These are phyloP conservation scores for Sphaerostilbella broomeana DNA, from an alignment of 2,329 filamentous ascomycete genomes.

Conservation along the genomic window DNA sequence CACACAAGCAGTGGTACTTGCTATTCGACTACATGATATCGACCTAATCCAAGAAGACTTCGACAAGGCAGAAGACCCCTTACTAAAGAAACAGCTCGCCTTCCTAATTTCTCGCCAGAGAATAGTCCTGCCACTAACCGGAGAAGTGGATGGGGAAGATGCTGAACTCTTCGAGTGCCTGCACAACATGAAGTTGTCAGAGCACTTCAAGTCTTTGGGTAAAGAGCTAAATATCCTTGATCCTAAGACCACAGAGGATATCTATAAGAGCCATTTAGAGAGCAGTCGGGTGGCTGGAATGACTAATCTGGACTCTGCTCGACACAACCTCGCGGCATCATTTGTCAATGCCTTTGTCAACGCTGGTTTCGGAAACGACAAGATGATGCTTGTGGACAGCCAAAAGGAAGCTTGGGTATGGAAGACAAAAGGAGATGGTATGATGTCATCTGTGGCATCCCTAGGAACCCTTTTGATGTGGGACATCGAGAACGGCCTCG, in stretches of 20 bases:
- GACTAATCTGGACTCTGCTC: slow-evolving; percentile 90
- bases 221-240: slow-evolving; percentile 97
- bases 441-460: slow-evolving; percentile 93
- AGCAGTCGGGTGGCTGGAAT: slow-evolving; percentile 87
- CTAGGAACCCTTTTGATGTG: slow-evolving; percentile 86
- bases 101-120: slow-evolving; percentile 89
- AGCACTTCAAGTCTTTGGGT: slow-evolving; percentile 87
- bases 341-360: slow-evolving; percentile 98
- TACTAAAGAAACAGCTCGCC: slow-evolving; percentile 86
- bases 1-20: slow-evolving; percentile 86
- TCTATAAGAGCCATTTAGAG: slow-evolving; percentile 98
- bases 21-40: slow-evolving; percentile 85
- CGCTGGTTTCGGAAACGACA: slow-evolving; percentile 89
- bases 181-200: slow-evolving; percentile 79
- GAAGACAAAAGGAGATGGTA: slow-evolving; percentile 98
- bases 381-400: slow-evolving; percentile 91
- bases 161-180: slow-evolving; percentile 73
- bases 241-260: slow-evolving; percentile 94
- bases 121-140: slow-evolving; percentile 66
- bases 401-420: slow-evolving; percentile 93
- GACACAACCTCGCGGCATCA: slow-evolving; percentile 89
- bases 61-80: slow-evolving; percentile 68
- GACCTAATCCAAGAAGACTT: slow-evolving; percentile 79
- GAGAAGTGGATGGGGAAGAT: slow-evolving; percentile 60
- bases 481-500: slow-evolving; percentile 87